Conservation (phyloP, 1,284 basidiomycete species). For the Sutorius eximius region DNA sequence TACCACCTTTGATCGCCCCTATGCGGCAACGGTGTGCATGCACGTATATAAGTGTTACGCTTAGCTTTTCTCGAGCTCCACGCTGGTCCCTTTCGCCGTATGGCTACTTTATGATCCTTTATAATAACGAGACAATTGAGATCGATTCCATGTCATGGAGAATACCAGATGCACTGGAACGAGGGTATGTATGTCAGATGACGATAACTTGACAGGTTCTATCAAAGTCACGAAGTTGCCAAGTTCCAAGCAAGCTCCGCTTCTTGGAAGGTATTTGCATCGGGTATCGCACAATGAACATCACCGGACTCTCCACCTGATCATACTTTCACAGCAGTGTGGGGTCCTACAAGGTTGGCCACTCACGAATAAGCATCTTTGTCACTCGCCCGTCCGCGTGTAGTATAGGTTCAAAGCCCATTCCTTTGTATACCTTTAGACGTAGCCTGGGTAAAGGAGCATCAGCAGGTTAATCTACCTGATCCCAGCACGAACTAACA, state of each 20-base stretch:
- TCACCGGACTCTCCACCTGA: slow-evolving; percentile 64
- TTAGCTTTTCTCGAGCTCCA: too few species aligned
- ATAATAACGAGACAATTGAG: slow-evolving; percentile 1
- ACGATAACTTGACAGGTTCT: background rate
- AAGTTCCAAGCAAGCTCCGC: slow-evolving; percentile 57
- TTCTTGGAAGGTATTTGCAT: slow-evolving; percentile 34
- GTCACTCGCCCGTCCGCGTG: slow-evolving; percentile 49
- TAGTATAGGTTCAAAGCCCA: slow-evolving; percentile 67
- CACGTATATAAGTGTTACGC: too few species aligned
- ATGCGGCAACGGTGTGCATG: too few species aligned
- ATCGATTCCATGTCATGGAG: background rate
- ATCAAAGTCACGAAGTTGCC: slow-evolving; percentile 45
- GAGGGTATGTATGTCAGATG: background rate
- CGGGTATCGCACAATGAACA: slow-evolving; percentile 46
- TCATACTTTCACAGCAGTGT: background rate
- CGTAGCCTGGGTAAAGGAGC: slow-evolving; percentile 48
- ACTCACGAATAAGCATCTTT: slow-evolving; percentile 69
- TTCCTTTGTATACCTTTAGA: slow-evolving; percentile 61
- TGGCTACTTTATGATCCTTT: too few species aligned
- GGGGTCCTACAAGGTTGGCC: background rate
- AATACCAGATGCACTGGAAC: background rate
- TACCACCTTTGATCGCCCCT: too few species aligned
- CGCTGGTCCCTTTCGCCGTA: too few species aligned
- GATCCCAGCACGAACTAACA: slow-evolving; percentile 47
- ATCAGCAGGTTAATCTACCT: slow-evolving; percentile 6